Conservation (phyloP, 2,329 filamentous ascomycete genomes). For the Talaromyces amestolkiae region DNA sequence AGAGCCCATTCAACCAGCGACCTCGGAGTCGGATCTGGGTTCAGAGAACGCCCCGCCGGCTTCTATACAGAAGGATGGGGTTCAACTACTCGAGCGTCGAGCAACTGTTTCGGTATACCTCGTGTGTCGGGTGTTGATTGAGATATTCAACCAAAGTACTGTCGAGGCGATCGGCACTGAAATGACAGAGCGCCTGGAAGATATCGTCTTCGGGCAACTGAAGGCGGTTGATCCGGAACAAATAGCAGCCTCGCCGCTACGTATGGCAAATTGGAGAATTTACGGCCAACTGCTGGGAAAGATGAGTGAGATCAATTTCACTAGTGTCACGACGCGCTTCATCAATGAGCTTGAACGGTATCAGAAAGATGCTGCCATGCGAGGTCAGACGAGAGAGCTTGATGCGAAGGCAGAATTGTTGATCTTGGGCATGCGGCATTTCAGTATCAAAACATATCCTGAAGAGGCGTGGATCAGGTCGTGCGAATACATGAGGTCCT, state of each 20-base stretch:
- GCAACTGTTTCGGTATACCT: slow-evolving; percentile 96
- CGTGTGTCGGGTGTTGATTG: slow-evolving; percentile 85
- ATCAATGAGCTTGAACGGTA: slow-evolving; percentile 74
- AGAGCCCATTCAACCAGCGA: slow-evolving; percentile 59
- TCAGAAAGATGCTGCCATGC: slow-evolving; percentile 66
- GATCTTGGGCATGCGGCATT: slow-evolving; percentile 84
- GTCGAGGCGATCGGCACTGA: slow-evolving; percentile 78
- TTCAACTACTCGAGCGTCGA: slow-evolving; percentile 77
- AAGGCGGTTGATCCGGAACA: slow-evolving; percentile 84
- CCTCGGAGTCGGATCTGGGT: slow-evolving; percentile 33
- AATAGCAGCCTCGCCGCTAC: slow-evolving; percentile 66
- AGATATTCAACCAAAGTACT: slow-evolving; percentile 88
- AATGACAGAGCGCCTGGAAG: slow-evolving; percentile 91
- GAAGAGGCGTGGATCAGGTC: slow-evolving; percentile 78
- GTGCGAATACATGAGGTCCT: slow-evolving; percentile 79
- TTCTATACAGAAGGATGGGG: slow-evolving; percentile 57
- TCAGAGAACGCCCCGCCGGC: slow-evolving; percentile 26
- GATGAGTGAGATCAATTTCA: slow-evolving; percentile 91
- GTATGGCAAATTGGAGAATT: slow-evolving; percentile 92
- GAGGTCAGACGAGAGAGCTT: slow-evolving; percentile 53
- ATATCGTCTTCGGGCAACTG: slow-evolving; percentile 93
- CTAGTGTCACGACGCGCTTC: slow-evolving; percentile 77
- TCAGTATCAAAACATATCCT: slow-evolving; percentile 72
- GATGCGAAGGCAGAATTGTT: slow-evolving; percentile 85
- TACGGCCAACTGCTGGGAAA: slow-evolving; percentile 91